Base-by-base conservation (phyloP, 2,329 filamentous ascomycete species). In the Fusarium sp. region DNA sequence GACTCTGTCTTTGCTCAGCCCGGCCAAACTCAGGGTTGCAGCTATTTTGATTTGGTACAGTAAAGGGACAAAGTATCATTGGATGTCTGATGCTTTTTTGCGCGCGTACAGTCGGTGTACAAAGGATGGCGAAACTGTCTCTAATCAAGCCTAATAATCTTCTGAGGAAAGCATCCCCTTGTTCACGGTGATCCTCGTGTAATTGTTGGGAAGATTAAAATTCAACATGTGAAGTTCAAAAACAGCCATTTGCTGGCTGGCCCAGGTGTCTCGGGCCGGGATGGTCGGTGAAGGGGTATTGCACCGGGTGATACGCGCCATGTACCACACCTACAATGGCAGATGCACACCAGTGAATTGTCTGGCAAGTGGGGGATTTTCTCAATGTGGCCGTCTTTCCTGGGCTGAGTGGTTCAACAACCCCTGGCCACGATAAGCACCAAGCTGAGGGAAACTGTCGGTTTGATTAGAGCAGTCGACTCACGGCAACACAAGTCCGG, bases 281-380 rank as follows among this genome's bases (percentile, higher is more conserved):
- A 71, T 57, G 62, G 67, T 73, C 71, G 71, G 71, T 73, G 66
- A 73, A 74, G 71, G 53, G 42, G 59, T 30, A 44, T 66, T 40
- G 38, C 43, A 37, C 57, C 28, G 25, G 64, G 43, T 50, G 56
- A 67, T 64, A 71, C 49, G 65, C 69, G 60, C 70, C 65, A 59
- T 64, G 67, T 65, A 59, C 65, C 50, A 69, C 67, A 53, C 67
- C 46, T 53, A 30, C 40, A 52, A 46, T 57, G 43, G 42, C 15
- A 69, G 33, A 58, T 60, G 40, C 43, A 71, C 35, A 66, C 46
- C 30, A 66, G 23, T 50, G 33, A 47, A 54, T 59, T 40, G 54
- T 49, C 38, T 25, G 23, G 23, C 23, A 56, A 60, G 53, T 69
- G 59, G 65, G 42, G 44, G 40, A 33, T 30, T 59, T 50, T 49